Base-by-base conservation (phyloP, 148 eudicot genomes). In the Polygonum aviculare region DNA sequence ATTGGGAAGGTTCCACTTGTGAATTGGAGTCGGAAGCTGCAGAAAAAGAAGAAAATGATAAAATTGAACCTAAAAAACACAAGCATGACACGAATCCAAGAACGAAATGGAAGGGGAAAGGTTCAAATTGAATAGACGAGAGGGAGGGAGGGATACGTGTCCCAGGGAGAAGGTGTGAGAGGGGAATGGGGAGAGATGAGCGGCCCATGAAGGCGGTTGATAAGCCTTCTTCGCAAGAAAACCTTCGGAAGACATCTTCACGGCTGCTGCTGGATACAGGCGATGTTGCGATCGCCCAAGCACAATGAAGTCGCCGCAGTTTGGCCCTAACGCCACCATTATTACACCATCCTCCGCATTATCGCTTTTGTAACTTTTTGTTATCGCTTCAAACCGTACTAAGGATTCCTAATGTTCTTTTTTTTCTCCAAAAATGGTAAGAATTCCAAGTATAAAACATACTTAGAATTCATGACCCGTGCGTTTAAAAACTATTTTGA, bases 1-100 rank as follows among this genome's bases (percentile, higher is more conserved):
- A 88, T 95, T 90, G 33, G 96, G 98, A 79, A 95, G 91, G 81
- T 88, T 89, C 98, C 98, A 95, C 73, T 79, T 89, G 89, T 95
- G 98, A 79, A 95, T 89, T 47, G 98, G 98, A 79, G 97, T 92
- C 47, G 98, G 98, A 84, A 89, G 83, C 98, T 95, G 88, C 51
- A 71, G 63, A 48, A 78, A 11, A 75, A 16, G 15, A 44, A 36
- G 50, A 3, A 63, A 31, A 73, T 10, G 19, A 18, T 44, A 8
- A 41, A 8, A 73, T 75, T 26, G 12, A 75, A 75, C 36, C 41
- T 38, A 65, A 50, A 67, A 51, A 19, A 60, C 3, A 79, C 5
- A 38, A 4, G 73, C 8, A 63, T 63, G 35, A 33, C 69, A 63
- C 33, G 40, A 63, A 26, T 63, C 40, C 2, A 38, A 3, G 36